Percentiles rank a stretch among this genome's conserved stretches.
Conservation (phyloP, 2,329 filamentous ascomycete genomes). For the Stenocarpella maydis region DNA sequence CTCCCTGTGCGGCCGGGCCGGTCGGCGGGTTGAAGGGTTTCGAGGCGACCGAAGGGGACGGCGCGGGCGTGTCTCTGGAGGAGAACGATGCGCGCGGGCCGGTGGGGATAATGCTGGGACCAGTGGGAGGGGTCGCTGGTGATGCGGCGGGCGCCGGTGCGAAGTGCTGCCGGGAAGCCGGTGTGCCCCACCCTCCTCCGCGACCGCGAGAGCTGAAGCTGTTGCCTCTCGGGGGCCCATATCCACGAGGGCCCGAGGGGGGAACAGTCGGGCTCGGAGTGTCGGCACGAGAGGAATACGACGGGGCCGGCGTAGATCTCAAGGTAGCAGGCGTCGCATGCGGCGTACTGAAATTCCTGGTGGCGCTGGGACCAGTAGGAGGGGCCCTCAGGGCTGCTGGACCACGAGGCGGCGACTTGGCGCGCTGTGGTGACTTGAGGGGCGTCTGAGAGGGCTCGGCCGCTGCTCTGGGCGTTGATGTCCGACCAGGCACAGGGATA, state of each 20-base stretch:
- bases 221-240: slow-evolving; percentile 55
- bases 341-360: slow-evolving; percentile 50
- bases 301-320: slow-evolving; percentile 39
- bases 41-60: slow-evolving; percentile 45
- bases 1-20: slow-evolving; percentile 55
- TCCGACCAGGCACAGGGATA: slow-evolving; percentile 34
- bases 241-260: slow-evolving; percentile 64
- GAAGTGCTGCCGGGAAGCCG: slow-evolving; percentile 34
- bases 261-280: slow-evolving; percentile 57
- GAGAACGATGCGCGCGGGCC: slow-evolving; percentile 53
- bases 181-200: slow-evolving; percentile 41
- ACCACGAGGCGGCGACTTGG: slow-evolving; percentile 61
- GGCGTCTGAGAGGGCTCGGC: slow-evolving; percentile 27
- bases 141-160: slow-evolving; percentile 45
- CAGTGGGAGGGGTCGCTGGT: slow-evolving; percentile 50
- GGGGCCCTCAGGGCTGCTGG: slow-evolving; percentile 62
- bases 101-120: slow-evolving; percentile 55
- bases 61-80: slow-evolving; percentile 42
- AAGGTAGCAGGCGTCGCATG: slow-evolving; percentile 47
- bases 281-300: slow-evolving; percentile 48
- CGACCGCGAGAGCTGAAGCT: slow-evolving; percentile 55
- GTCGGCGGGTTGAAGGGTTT: slow-evolving; percentile 67
- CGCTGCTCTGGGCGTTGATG: slow-evolving; percentile 27
- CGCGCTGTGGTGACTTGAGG: slow-evolving; percentile 39
- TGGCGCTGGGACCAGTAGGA: slow-evolving; percentile 54